Evolutionary conservation across 2,329 filamentous ascomycete genomes (phyloP).

Genomic region (Aspergillus ustus): DNA sequence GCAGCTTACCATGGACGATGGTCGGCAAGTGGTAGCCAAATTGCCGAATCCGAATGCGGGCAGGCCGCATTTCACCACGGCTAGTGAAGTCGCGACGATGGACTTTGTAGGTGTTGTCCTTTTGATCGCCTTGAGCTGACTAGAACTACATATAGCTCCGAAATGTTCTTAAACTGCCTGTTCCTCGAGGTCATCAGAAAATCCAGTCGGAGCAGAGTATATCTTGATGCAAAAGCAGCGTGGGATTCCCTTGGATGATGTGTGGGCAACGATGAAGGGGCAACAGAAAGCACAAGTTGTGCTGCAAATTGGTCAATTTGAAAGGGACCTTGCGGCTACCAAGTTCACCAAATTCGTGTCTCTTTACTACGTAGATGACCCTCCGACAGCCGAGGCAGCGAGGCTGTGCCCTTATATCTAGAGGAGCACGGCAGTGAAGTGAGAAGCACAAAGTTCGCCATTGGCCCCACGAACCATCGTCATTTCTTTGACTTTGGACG

Average conservation of each 20-base stretch:
- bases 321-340: slow-evolving; percentile 23
- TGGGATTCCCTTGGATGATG: slow-evolving; percentile 23
- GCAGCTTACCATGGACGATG: slow-evolving; percentile 31
- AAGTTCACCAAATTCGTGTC: slow-evolving; percentile 26
- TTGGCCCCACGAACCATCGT: slow-evolving; percentile 29
- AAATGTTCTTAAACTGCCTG: slow-evolving; percentile 31
- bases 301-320: slow-evolving; percentile 24
- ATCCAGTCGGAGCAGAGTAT: slow-evolving; percentile 43
- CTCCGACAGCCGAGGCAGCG: slow-evolving; percentile 11
- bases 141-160: slow-evolving; percentile 22
- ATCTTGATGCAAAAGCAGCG: slow-evolving; percentile 42
- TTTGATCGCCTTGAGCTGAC: slow-evolving; percentile 5
- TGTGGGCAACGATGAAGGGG: slow-evolving; percentile 27
- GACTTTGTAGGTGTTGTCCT: slow-evolving; percentile 27
- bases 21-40: slow-evolving; percentile 33
- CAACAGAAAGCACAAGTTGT: slow-evolving; percentile 29
- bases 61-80: slow-evolving; percentile 32
- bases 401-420: slow-evolving; percentile 16
- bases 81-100: slow-evolving; percentile 36
- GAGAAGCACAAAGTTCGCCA: slow-evolving; percentile 21
- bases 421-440: slow-evolving; percentile 22
- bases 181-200: slow-evolving; percentile 36
- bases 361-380: slow-evolving; percentile 28
- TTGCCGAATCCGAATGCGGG: slow-evolving; percentile 36
- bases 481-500: slow-evolving; percentile 28